A percentile compares a stretch with the other conserved stretches of the same genome.
phyloP scores from a whole-genome alignment of 441 rosid species.

The Adansonia gregorii region DNA sequence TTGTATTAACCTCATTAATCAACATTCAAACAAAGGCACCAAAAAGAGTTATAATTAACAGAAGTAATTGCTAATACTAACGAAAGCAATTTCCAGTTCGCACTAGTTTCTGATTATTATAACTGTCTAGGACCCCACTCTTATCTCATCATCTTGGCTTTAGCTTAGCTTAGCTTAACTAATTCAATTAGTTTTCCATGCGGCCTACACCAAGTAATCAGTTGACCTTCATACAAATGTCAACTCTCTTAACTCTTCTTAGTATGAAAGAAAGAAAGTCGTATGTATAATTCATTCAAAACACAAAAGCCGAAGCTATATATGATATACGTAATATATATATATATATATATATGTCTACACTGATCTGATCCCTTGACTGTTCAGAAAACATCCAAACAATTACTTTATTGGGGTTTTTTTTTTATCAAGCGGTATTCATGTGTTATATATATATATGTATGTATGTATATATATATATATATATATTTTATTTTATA shows the following conservation, averaged over 20 bases:
- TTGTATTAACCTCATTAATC: too few species aligned
- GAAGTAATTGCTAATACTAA: too few species aligned
- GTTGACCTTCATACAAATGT: not conserved
- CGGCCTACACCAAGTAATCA: not conserved
- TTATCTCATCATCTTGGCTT: not conserved
- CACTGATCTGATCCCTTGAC: not conserved
- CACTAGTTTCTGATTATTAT: too few species aligned
- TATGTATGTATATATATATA: too few species aligned
- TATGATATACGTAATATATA: too few species aligned
- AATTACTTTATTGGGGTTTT: not conserved
- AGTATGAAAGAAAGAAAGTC: too few species aligned
- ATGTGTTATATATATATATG: not conserved
- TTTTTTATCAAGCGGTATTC: not conserved
- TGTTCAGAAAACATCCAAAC: not conserved
- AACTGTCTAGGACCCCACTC: not conserved
- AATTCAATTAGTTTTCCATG: not conserved
- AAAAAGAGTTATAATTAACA: too few species aligned
- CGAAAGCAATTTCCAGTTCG: too few species aligned
- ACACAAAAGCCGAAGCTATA: not conserved
- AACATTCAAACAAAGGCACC: too few species aligned
- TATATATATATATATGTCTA: too few species aligned
- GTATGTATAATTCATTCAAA: too few species aligned
- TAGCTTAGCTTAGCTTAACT: not conserved
- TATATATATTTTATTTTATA: too few species aligned
- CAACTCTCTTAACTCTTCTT: not conserved